Conservation (phyloP, 2,329 filamentous ascomycete species). For the Trichoderma koningiopsis region DNA sequence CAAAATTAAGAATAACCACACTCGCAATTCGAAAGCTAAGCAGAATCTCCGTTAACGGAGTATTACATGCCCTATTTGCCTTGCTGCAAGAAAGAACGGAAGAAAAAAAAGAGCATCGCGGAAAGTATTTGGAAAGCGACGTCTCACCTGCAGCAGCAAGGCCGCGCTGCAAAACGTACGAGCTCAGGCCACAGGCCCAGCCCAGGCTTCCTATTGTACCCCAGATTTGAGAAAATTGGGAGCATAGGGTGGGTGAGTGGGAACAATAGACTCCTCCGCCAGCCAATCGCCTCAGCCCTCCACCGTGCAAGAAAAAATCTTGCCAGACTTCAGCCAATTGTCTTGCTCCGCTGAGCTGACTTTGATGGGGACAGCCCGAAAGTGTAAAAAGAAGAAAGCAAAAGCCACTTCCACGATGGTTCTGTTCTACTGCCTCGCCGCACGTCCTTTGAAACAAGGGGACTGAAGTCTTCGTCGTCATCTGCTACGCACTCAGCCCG, state of each 20-base stretch:
- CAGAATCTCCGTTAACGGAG: background rate
- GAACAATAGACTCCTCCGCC: background rate
- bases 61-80: background rate
- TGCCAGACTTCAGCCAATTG: background rate
- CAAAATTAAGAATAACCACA: background rate
- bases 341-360: background rate
- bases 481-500: background rate
- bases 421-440: background rate
- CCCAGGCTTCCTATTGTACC: background rate
- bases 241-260: background rate
- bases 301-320: background rate
- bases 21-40: background rate
- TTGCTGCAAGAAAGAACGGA: background rate
- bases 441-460: background rate
- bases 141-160: background rate
- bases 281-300: background rate
- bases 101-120: background rate
- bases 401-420: background rate
- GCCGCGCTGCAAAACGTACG: slow-evolving; percentile 1
- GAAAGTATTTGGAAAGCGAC: background rate
- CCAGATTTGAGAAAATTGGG: background rate
- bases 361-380: background rate
- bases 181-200: background rate
- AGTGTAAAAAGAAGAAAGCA: background rate
- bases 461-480: background rate